Evolutionary conservation across 2,329 filamentous ascomycete species (phyloP).

Genomic region (Hypoxylon sp.): DNA sequence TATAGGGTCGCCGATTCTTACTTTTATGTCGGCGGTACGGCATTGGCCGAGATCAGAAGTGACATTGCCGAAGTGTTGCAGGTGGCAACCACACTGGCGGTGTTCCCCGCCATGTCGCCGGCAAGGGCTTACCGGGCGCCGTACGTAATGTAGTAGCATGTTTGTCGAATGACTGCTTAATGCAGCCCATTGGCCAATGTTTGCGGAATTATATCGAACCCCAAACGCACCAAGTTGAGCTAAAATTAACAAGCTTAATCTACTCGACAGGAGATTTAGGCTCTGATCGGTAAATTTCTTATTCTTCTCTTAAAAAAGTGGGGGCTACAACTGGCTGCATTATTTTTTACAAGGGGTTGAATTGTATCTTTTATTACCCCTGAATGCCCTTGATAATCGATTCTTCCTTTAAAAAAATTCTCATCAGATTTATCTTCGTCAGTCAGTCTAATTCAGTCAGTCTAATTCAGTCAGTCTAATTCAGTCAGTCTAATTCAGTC

Average conservation of each 20-base stretch:
- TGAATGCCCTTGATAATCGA: no score
- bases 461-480: no score
- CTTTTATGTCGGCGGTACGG: constrained; percentile 29
- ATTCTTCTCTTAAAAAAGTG: no score
- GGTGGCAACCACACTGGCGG: constrained; percentile 19
- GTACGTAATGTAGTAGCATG: constrained; percentile 9
- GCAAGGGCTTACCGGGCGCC: constrained; percentile 21
- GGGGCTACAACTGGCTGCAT: no score
- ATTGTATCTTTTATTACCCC: no score
- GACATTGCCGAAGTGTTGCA: constrained; percentile 17
- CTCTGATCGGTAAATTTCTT: no score
- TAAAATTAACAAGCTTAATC: constrained; percentile 10
- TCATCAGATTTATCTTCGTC: no score
- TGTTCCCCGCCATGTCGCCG: constrained; percentile 28
- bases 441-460: no score
- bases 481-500: no score
- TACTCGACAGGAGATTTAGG: constrained; percentile 13
- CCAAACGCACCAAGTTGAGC: background rate
- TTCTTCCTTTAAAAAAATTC: no score
- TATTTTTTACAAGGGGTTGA: no score
- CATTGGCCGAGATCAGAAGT: constrained; percentile 26
- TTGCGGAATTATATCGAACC: constrained; percentile 10
- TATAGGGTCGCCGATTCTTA: constrained; percentile 24
- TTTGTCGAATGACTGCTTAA: constrained; percentile 10
- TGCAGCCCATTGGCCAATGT: constrained; percentile 17